These are phyloP conservation scores for Nothomitra cinnamomea DNA, from an alignment of 2,329 filamentous ascomycete species.

Conservation along the genomic window DNA sequence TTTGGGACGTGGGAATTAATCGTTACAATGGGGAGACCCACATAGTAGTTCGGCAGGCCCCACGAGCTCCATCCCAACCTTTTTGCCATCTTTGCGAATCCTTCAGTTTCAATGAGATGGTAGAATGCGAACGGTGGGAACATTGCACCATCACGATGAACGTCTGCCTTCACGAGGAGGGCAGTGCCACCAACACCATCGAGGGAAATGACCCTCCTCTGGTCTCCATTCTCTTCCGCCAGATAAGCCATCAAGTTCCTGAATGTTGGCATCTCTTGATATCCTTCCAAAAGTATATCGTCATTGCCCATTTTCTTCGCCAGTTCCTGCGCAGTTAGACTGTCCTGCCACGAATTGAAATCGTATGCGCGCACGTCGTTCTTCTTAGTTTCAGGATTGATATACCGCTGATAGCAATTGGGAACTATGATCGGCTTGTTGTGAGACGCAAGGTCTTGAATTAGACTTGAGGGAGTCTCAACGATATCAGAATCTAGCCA, in stretches of 20 bases:
- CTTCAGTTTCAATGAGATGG: conserved; percentile 92
- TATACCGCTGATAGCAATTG: conserved; percentile 84
- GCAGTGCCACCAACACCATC: conserved; percentile 92
- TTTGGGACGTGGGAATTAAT: not conserved
- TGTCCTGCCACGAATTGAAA: conserved; percentile 96
- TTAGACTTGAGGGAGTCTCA: conserved; percentile 68
- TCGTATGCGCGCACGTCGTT: conserved; percentile 76
- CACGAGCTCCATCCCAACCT: conserved; percentile 70
- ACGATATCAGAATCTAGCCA: conserved; percentile 91
- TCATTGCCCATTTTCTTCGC: conserved; percentile 70
- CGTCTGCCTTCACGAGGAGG: conserved; percentile 85
- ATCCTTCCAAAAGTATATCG: conserved; percentile 86
- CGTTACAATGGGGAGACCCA: conserved; percentile 27
- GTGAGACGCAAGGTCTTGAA: conserved; percentile 78
- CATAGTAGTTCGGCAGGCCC: conserved; percentile 94
- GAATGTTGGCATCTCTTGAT: conserved; percentile 84
- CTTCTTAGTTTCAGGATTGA: conserved; percentile 49
- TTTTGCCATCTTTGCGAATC: conserved; percentile 93
- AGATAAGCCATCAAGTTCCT: conserved; percentile 81
- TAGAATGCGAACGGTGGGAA: conserved; percentile 95
- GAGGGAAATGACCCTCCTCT: conserved; percentile 49
- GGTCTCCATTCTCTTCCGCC: conserved; percentile 38
- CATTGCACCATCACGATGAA: conserved; percentile 95
- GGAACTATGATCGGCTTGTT: conserved; percentile 85
- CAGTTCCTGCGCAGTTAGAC: conserved; percentile 57